Base-by-base conservation (phyloP, 2,329 filamentous ascomycete genomes). In the Aspergillus puulaauensis region DNA sequence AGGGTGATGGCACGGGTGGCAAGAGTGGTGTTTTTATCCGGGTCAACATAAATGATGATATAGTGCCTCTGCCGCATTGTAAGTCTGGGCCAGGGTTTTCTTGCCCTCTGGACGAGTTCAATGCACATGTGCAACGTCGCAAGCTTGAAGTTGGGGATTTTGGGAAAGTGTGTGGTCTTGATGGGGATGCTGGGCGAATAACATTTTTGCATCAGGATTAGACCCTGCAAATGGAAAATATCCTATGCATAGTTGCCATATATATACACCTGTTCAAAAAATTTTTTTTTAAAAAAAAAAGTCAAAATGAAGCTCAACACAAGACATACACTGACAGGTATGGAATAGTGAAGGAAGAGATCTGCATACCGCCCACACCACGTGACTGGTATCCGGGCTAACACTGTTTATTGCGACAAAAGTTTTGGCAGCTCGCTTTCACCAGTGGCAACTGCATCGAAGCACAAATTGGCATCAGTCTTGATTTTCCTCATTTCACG, bases 31-130 rank as follows among this genome's bases (percentile, higher is more conserved):
- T 59, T 4, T 84, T 76, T 59, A 73, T 86, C 21, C 77, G 83
- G 17, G 66, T 86, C 57, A 83, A 82, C 46, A 77, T 86, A 65
- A 86, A 86, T 63, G 83, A 86, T 63, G 81, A 79, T 8, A 78
- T 84, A 27, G 77, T 83, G 1, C 75, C 77, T 3, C 64, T 85
- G 3, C 75, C 79, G 3, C 76, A 73, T 23, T 83, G 82, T 63
- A 62, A 74, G 15, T 70, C 64, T 33, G 81, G 81, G 0, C 81
- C 80, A 2, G 80, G 78, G 2, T 59, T 63, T 21, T 81, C 77
- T 56, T 84, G 82, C 68, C 71, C 76, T 15, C 65, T 85, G 15
- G 64, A 61, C 3, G 63, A 77, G 2, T 84, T 84, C 59, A 61
- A 70, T 31, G 63, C 69, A 2, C 70, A 75, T 52, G 77, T 82